Conservation (phyloP, 1,284 basidiomycete genomes). For the Afroboletus lepidellus region DNA sequence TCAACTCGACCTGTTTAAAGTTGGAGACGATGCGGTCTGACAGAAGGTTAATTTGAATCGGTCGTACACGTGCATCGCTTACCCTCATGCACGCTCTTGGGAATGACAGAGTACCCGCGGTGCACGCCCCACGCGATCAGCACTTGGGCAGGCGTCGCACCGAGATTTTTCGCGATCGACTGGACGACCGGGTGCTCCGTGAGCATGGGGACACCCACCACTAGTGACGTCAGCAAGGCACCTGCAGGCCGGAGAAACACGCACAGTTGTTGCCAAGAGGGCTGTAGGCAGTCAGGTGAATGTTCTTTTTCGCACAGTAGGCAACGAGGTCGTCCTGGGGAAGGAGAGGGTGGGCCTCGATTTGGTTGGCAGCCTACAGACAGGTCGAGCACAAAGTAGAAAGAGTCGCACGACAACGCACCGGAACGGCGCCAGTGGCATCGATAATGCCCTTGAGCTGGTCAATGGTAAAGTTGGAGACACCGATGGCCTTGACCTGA, state of each 20-base stretch:
- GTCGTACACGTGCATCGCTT: neutral
- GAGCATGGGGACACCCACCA: slow-evolving; percentile 55
- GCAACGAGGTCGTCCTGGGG: slow-evolving; percentile 69
- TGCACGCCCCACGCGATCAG: slow-evolving; percentile 69
- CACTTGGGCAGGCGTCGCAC: slow-evolving; percentile 64
- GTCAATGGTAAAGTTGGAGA: slow-evolving; percentile 78
- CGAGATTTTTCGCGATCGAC: slow-evolving; percentile 56
- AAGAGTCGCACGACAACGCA: slow-evolving; percentile 7
- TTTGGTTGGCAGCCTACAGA: slow-evolving; percentile 67
- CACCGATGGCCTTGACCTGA: slow-evolving; percentile 63
- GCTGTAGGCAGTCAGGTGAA: slow-evolving; percentile 82
- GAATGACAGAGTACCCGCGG: slow-evolving; percentile 68
- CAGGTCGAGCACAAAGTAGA: neutral
- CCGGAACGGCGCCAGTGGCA: slow-evolving; percentile 76
- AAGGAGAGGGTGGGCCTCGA: slow-evolving; percentile 81
- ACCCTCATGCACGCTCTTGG: slow-evolving; percentile 64
- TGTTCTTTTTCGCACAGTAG: slow-evolving; percentile 70
- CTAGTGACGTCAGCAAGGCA: slow-evolving; percentile 32
- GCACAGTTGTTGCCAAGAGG: slow-evolving; percentile 79
- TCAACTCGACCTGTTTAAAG: slow-evolving; percentile 66
- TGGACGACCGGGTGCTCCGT: slow-evolving; percentile 63
- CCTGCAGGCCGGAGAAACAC: slow-evolving; percentile 17
- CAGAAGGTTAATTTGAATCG: neutral
- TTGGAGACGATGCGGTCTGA: slow-evolving; percentile 61
- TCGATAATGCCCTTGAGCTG: slow-evolving; percentile 69